Percentiles rank a stretch among this genome's conserved stretches.
phyloP scores from a whole-genome alignment of 2,329 filamentous ascomycete genomes.

The Leptographium wingfieldii region DNA sequence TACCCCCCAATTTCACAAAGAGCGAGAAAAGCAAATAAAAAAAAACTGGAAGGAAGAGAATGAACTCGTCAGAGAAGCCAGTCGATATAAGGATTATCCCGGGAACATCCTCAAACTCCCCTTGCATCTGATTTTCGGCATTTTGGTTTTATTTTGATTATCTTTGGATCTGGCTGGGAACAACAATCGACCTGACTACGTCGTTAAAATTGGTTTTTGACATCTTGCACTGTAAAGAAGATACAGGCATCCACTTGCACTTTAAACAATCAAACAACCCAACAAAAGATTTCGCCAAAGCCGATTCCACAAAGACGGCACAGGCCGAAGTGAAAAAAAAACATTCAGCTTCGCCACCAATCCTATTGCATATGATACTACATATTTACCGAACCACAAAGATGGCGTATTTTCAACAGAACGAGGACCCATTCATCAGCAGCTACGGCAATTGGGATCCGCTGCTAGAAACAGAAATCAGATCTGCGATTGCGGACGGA shows the following conservation, averaged over 20 bases:
- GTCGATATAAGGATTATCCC: too few species aligned
- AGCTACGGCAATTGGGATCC: background rate
- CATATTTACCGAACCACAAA: background rate
- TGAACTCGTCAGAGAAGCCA: too few species aligned
- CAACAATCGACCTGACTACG: background rate
- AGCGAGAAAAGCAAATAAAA: too few species aligned
- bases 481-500: background rate
- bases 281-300: background rate
- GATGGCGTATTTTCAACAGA: background rate
- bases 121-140: background rate
- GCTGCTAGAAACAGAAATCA: background rate
- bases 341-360: background rate
- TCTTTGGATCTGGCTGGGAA: background rate
- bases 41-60: too few species aligned
- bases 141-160: background rate
- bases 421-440: background rate
- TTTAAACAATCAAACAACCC: background rate
- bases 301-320: background rate
- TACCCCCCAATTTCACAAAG: too few species aligned
- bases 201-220: background rate
- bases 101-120: too few species aligned
- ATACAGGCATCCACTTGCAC: background rate
- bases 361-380: background rate
- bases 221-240: background rate
- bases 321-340: background rate